Evolutionary conservation across 164 flowering plant species (phyloP).

Genomic region (Vitis amurensis): DNA sequence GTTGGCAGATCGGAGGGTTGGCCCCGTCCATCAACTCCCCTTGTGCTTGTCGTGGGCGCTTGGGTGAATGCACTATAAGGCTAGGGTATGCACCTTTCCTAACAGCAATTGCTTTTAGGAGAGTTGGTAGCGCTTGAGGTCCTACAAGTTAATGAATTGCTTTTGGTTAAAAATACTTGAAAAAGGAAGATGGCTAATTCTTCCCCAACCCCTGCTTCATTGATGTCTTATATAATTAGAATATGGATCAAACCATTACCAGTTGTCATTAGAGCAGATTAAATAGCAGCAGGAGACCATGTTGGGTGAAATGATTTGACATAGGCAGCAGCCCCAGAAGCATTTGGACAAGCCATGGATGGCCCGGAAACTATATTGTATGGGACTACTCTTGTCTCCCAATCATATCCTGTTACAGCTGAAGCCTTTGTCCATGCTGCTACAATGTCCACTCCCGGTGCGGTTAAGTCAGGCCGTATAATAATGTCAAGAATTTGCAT

Average conservation of each 20-base stretch:
- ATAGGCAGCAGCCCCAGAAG: constrained; percentile 46
- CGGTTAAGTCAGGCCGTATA: constrained; percentile 61
- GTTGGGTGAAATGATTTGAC: constrained; percentile 46
- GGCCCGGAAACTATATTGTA: constrained; percentile 47
- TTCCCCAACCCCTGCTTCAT: too few relatives aligned
- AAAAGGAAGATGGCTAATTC: too few relatives aligned
- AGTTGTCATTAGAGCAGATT: constrained; percentile 57
- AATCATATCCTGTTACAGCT: constrained; percentile 5
- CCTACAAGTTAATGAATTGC: too few relatives aligned
- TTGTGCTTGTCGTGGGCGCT: too few relatives aligned
- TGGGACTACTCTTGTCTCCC: constrained; percentile 32
- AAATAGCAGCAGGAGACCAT: constrained; percentile 57
- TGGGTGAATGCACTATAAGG: too few relatives aligned
- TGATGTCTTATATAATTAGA: not conserved
- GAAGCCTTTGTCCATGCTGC: constrained; percentile 49
- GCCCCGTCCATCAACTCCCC: too few relatives aligned
- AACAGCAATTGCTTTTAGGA: too few relatives aligned
- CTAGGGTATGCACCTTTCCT: too few relatives aligned
- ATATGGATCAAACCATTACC: constrained; percentile 23
- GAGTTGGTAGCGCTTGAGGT: too few relatives aligned
- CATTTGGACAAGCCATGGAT: constrained; percentile 63
- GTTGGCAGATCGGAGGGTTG: too few relatives aligned
- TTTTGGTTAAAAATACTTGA: too few relatives aligned
- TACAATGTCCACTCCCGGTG: constrained; percentile 63
- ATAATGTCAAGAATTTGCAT: not conserved